Evolutionary conservation across 345 rosid species (phyloP).

Genomic region (Xanthoceras sorbifolium): DNA sequence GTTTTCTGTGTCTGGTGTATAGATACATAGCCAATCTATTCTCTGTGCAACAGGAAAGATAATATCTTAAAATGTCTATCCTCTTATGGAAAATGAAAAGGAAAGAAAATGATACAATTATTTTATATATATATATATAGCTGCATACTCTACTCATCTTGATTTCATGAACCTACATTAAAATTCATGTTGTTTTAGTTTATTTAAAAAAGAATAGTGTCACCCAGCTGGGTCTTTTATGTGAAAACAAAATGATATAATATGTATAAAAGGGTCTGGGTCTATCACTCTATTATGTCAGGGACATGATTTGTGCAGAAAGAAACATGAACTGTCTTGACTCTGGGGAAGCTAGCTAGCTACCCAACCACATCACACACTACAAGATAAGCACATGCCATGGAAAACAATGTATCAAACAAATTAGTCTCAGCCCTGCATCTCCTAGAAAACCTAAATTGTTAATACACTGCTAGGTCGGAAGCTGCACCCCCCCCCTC

Average conservation of each 20-base stretch:
- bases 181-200: background rate
- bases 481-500: too few species aligned
- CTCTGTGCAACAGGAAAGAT: background rate
- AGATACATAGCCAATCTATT: background rate
- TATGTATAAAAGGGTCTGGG: background rate
- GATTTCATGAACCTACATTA: background rate
- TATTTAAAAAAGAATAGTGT: too few species aligned
- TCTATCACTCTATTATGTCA: too few species aligned
- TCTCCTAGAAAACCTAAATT: constrained; percentile 9
- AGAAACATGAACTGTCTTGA: constrained; percentile 7
- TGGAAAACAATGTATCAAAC: constrained; percentile 18
- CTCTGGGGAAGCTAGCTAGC: background rate
- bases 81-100: background rate
- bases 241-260: background rate
- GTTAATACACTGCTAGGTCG: background rate
- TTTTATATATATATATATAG: too few species aligned
- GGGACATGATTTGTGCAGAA: background rate
- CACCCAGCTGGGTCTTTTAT: background rate
- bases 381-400: constrained; percentile 3
- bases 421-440: background rate
- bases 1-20: background rate
- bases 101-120: background rate
- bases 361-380: background rate
- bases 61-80: background rate
- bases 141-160: background rate